Conservation (phyloP, 2,329 filamentous ascomycete species). For the Monosporascus sp. region DNA sequence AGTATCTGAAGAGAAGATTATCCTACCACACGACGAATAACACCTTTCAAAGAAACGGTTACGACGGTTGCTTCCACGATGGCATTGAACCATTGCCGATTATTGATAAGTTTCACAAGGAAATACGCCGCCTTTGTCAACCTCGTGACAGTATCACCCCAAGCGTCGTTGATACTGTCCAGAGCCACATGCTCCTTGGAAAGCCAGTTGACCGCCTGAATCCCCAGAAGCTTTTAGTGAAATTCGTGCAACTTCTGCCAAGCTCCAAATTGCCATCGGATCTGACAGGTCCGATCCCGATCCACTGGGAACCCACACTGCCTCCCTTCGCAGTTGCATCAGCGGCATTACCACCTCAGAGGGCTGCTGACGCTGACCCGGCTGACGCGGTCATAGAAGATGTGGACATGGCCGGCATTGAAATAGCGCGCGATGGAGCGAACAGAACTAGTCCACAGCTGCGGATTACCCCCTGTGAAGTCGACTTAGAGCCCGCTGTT, state of each 20-base stretch:
- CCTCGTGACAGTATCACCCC: conserved; percentile 9
- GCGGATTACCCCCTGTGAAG: no score
- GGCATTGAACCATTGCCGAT: conserved; percentile 1
- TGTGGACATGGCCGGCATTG: no score
- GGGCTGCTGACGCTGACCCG: no score
- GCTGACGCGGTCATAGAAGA: no score
- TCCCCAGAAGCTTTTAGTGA: conserved; percentile 4
- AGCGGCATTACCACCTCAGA: no score
- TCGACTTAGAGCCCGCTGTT: no score
- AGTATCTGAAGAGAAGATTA: conserved; percentile 6
- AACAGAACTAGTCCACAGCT: no score
- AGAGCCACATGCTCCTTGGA: conserved; percentile 10
- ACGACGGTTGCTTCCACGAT: conserved; percentile 12
- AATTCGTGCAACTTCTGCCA: conserved; percentile 1
- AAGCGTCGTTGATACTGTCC: conserved; percentile 7
- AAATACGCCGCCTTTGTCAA: conserved; percentile 5
- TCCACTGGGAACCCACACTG: no score
- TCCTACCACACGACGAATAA: conserved; percentile 1
- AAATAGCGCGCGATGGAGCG: no score
- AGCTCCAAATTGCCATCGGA: background rate
- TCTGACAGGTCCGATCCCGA: no score
- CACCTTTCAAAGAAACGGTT: conserved; percentile 3
- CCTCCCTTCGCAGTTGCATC: no score
- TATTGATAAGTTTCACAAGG: conserved; percentile 8
- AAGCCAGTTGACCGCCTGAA: conserved; percentile 4